Percentiles rank a stretch among this genome's conserved stretches.
These are phyloP conservation scores for Musa schizocarpa DNA, from an alignment of 176 grass and related monocot genomes.

Conservation along the genomic window DNA sequence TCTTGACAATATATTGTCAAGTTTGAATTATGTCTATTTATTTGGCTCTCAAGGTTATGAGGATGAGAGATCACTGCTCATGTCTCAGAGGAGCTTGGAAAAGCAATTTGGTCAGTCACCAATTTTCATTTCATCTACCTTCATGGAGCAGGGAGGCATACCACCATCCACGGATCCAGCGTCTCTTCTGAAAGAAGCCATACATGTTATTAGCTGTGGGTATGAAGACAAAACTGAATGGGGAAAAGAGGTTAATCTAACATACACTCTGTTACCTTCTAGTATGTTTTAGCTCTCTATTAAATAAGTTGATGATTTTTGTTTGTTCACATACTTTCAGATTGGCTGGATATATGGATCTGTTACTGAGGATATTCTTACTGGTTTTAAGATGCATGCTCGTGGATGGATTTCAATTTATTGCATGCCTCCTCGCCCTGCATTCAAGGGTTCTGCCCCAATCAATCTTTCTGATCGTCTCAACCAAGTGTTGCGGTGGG, in stretches of 20 bases:
- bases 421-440: conserved; percentile 69
- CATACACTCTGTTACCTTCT: conserved; percentile 6
- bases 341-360: conserved; percentile 96
- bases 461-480: conserved; percentile 93
- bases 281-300: not conserved
- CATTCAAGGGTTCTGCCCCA: conserved; percentile 75
- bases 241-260: conserved; percentile 76
- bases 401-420: conserved; percentile 83
- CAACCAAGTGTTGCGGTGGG: conserved; percentile 83
- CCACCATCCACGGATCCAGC: conserved; percentile 84
- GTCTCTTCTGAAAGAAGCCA: conserved; percentile 80
- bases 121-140: conserved; percentile 86
- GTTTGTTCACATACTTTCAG: conserved; percentile 29
- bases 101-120: conserved; percentile 55
- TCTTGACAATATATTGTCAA: not conserved
- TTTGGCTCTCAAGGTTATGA: conserved; percentile 13
- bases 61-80: conserved; percentile 13
- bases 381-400: conserved; percentile 85
- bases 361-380: conserved; percentile 80
- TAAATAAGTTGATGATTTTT: not conserved
- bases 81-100: conserved; percentile 20
- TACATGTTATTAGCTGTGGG: conserved; percentile 78
- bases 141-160: conserved; percentile 88
- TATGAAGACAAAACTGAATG: conserved; percentile 95
- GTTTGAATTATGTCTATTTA: not conserved